Percentiles rank a stretch among this genome's conserved stretches.
Conservation (phyloP, 805 yeast species). For the Yamadazyma endophytica region DNA sequence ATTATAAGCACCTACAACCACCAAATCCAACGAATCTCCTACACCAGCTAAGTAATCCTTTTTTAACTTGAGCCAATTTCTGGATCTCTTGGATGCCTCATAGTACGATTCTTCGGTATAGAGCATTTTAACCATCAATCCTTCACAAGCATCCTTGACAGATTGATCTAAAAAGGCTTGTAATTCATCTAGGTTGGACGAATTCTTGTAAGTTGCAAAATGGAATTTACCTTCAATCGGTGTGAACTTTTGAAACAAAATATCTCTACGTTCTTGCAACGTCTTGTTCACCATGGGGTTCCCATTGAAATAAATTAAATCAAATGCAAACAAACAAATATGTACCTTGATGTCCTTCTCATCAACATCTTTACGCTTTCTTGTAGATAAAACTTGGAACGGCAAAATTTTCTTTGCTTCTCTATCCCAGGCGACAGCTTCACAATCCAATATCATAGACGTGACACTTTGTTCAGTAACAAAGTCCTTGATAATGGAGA, state of each 20-base stretch:
- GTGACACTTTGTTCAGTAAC: slow-evolving; percentile 29
- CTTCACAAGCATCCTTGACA: slow-evolving; percentile 88
- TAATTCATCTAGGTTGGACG: slow-evolving; percentile 68
- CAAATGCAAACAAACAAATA: slow-evolving; percentile 92
- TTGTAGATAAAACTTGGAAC: slow-evolving; percentile 86
- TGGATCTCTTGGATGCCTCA: slow-evolving; percentile 91
- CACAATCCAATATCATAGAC: slow-evolving; percentile 79
- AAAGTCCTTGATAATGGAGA: slow-evolving; percentile 62
- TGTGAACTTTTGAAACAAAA: slow-evolving; percentile 52
- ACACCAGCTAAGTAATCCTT: slow-evolving; percentile 94
- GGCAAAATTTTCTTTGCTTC: slow-evolving; percentile 78
- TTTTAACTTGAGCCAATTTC: slow-evolving; percentile 93
- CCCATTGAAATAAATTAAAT: slow-evolving; percentile 71
- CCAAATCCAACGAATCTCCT: slow-evolving; percentile 92
- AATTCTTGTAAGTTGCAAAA: slow-evolving; percentile 71
- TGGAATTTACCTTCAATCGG: slow-evolving; percentile 73
- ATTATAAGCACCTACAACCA: slow-evolving; percentile 88
- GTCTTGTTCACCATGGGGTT: slow-evolving; percentile 64
- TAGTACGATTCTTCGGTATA: slow-evolving; percentile 78
- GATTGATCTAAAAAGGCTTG: slow-evolving; percentile 85
- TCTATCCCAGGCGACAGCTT: slow-evolving; percentile 96
- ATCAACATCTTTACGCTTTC: slow-evolving; percentile 91
- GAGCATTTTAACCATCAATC: slow-evolving; percentile 89
- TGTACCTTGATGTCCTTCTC: slow-evolving; percentile 83
- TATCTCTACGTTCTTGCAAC: slow-evolving; percentile 63